Base-by-base conservation (phyloP, 2,329 filamentous ascomycete species). In the Microsporum canis region DNA sequence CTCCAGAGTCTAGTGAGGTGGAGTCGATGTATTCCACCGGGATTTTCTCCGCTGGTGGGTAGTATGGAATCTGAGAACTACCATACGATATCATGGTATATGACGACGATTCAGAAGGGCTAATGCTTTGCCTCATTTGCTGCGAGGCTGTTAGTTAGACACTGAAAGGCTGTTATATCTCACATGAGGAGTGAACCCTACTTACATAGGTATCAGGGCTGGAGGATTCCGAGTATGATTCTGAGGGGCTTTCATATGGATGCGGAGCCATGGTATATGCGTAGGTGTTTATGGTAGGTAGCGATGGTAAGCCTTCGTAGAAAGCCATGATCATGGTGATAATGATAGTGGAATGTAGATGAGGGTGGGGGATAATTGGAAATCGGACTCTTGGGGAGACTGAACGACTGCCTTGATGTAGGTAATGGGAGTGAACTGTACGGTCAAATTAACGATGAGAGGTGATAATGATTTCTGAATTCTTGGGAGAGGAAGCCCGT, bases 11-110 rank as follows among this genome's bases (percentile, higher is more conserved):
- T 53, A 69, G 63, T 43, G 66, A 61, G 10, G 63, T 66, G 3
- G 65, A 63, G 27, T 62, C 65, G 60, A 66, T 65, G 61, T 66
- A 69, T 60, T 71, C 68, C 31, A 67, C 60, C 4, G 66, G 63
- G 27, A 68, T 66, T 58, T 66, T 68, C 59, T 61, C 65, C 12
- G 61, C 61, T 39, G 63, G 60, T 29, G 61, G 53, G 33, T 64
- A 61, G 51, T 65, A 67, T 57, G 61, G 64, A 2, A 59, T 61
- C n/a, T 66, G 60, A 8, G 62, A 57, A 62, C 65, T 23, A 51
- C 62, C 62, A 49, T 67, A 67, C 45, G 64, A 63, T 55, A 66
- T 58, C 60, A 68, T 63, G 43, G 65, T 64, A 62, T 68, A 69
- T 29, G 63, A 57, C 58, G 64, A 63, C 5, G 64, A 56, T 33